These are phyloP conservation scores for Fusarium annulatum DNA, from an alignment of 2,329 filamentous ascomycete genomes.

Conservation along the genomic window DNA sequence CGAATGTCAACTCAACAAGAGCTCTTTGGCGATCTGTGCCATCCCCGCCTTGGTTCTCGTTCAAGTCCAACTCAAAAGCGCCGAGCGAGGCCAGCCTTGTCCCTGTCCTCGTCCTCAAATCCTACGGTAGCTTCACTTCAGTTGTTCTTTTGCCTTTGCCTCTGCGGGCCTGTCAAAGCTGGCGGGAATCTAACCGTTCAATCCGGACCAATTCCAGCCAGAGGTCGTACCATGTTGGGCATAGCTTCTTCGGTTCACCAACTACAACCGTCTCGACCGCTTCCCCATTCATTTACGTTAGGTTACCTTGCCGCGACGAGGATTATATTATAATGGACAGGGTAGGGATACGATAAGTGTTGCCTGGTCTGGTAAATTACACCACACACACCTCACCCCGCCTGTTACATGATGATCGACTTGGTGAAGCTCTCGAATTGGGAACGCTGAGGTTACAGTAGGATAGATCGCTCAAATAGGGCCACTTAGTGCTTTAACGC, in stretches of 20 bases:
- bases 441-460: constrained; percentile 17
- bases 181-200: constrained; percentile 41
- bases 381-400: background rate
- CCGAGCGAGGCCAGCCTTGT: background rate
- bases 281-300: constrained; percentile 19
- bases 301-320: constrained; percentile 30
- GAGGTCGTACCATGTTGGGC: constrained; percentile 30
- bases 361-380: constrained; percentile 13
- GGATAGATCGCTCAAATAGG: constrained; percentile 17
- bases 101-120: background rate
- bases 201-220: constrained; percentile 26
- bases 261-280: constrained; percentile 28
- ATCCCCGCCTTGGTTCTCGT: constrained; percentile 8
- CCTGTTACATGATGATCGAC: constrained; percentile 42
- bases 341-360: constrained; percentile 8
- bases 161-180: constrained; percentile 31
- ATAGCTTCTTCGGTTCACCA: constrained; percentile 34
- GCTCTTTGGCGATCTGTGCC: constrained; percentile 13
- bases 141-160: background rate
- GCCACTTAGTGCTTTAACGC: constrained; percentile 12
- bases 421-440: constrained; percentile 31
- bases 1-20: background rate
- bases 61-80: background rate
- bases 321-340: constrained; percentile 1
- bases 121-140: background rate